These are phyloP conservation scores for maize (Zea mays) DNA, from an alignment of 176 grass and related monocot genomes.

Conservation along the genomic window DNA sequence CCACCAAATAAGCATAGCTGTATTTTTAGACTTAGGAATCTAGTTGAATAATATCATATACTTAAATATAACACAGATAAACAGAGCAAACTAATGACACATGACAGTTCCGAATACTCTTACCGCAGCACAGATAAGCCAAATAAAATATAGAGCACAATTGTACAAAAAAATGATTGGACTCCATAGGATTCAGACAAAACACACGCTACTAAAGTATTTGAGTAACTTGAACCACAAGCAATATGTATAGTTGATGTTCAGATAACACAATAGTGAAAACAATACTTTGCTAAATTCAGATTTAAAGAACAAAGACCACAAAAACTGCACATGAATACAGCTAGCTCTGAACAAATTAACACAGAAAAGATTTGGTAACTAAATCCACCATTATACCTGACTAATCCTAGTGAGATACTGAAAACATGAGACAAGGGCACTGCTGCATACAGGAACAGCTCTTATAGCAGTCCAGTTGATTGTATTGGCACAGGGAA, in stretches of 20 bases:
- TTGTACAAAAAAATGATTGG: neutral
- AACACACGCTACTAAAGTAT: neutral
- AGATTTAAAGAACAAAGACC: neutral
- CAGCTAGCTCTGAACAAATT: neutral
- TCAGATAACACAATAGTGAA: neutral
- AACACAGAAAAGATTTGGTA: neutral
- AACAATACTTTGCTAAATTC: neutral
- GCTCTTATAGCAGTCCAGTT: too few species aligned
- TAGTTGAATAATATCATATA: constrained; percentile 7
- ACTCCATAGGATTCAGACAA: neutral
- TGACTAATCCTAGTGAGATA: too few species aligned
- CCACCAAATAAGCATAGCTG: neutral
- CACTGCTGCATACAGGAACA: too few species aligned
- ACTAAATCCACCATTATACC: too few species aligned
- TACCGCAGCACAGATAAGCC: too few species aligned
- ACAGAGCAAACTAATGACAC: too few species aligned
- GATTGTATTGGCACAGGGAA: too few species aligned
- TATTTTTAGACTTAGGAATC: neutral
- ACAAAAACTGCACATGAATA: constrained; percentile 15
- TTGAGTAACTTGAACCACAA: neutral
- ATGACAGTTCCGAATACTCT: too few species aligned
- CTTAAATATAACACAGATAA: neutral
- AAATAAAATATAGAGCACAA: too few species aligned
- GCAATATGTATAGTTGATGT: constrained; percentile 4
- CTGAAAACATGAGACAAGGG: too few species aligned